Conservation (phyloP, 495 filamentous ascomycete species). For the Mytilinidion resinicola region DNA sequence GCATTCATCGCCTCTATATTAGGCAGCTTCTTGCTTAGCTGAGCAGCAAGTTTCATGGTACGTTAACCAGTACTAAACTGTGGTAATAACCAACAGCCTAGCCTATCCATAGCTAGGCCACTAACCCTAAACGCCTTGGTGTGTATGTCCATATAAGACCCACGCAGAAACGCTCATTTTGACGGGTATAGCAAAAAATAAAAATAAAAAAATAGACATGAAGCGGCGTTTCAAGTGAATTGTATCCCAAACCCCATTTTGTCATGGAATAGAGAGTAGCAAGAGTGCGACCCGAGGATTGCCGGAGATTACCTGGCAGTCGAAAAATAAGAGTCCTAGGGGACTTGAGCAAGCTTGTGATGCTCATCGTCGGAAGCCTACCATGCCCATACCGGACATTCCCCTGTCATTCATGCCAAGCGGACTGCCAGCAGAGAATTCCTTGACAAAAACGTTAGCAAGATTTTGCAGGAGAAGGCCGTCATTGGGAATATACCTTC, state of each 20-base stretch:
- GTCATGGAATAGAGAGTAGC: not conserved
- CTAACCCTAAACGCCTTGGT: not conserved
- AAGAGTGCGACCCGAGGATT: not conserved
- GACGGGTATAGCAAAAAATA: conserved; percentile 1
- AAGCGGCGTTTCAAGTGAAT: not conserved
- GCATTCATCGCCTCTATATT: no score
- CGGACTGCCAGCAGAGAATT: conserved; percentile 1
- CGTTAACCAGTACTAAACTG: no score
- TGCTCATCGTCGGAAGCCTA: not conserved
- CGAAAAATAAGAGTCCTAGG: not conserved
- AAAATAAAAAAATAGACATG: not conserved
- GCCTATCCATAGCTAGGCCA: not conserved
- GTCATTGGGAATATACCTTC: conserved; percentile 28
- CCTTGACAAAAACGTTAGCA: not conserved
- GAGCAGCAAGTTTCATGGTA: no score
- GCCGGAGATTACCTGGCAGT: not conserved
- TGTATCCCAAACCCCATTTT: not conserved
- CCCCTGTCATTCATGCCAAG: not conserved
- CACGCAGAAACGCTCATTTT: conserved; percentile 1
- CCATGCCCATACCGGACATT: conserved; percentile 1
- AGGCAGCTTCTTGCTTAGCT: no score
- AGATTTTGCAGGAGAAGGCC: not conserved
- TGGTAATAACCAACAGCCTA: not conserved
- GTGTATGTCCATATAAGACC: conserved; percentile 1
- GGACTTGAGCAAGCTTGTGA: not conserved